These are phyloP conservation scores for Cicer bijugum DNA, from an alignment of 306 rosid species.

Conservation along the genomic window DNA sequence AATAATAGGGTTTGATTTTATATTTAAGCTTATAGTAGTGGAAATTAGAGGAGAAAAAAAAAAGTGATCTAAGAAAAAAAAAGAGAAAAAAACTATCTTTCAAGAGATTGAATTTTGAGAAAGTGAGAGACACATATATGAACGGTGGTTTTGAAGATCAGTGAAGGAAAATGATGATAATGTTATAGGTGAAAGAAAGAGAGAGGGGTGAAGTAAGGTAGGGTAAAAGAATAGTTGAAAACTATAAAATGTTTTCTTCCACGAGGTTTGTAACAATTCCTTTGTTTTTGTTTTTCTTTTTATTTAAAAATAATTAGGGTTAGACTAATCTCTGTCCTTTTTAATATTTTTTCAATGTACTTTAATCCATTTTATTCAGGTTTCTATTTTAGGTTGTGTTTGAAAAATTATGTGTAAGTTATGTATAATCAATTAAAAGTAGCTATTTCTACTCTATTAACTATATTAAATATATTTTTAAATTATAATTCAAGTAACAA, in stretches of 20 bases:
- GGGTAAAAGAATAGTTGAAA: slow-evolving; percentile 56
- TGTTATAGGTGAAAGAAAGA: slow-evolving; percentile 37
- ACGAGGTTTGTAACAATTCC: slow-evolving; percentile 44
- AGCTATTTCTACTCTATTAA: too few relatives aligned
- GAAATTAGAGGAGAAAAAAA: background rate
- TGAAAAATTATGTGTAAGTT: too few relatives aligned
- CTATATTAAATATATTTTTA: too few relatives aligned
- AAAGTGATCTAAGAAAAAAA: background rate
- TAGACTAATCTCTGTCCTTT: too few relatives aligned
- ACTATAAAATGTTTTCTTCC: slow-evolving; percentile 7
- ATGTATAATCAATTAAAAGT: too few relatives aligned
- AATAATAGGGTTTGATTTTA: background rate
- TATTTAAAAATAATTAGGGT: too few relatives aligned
- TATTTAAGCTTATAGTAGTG: background rate
- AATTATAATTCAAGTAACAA: too few relatives aligned
- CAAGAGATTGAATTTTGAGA: background rate
- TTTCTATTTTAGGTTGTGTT: too few relatives aligned
- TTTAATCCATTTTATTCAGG: too few relatives aligned
- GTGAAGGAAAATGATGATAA: slow-evolving; percentile 24
- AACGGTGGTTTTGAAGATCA: slow-evolving; percentile 8
- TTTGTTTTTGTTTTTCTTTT: slow-evolving; percentile 49
- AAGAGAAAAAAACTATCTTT: slow-evolving; percentile 10
- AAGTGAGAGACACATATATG: background rate
- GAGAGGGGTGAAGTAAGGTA: background rate
- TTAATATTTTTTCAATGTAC: too few relatives aligned